Evolutionary conservation across 371 early-diverging fungal species (phyloP).

Genomic region (Circinella minor): DNA sequence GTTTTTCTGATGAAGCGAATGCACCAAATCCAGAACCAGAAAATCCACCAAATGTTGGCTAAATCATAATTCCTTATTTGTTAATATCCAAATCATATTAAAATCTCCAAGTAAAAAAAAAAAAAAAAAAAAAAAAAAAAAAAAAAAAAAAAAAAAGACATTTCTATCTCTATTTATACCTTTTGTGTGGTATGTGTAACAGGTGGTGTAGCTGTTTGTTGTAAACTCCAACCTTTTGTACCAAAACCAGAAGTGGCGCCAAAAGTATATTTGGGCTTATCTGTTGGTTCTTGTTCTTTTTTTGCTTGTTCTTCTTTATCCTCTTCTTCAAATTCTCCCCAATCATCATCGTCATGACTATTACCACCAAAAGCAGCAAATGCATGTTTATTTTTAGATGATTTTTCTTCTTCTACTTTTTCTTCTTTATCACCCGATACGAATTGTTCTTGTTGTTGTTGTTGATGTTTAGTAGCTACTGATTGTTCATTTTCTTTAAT

Average conservation of each 20-base stretch:
- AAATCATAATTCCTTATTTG: not conserved
- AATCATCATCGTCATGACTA: conserved; percentile 33
- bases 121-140: no score
- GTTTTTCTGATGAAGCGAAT: conserved; percentile 1
- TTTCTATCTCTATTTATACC: conserved; percentile 23
- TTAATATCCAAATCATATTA: not conserved
- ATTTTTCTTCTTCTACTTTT: not conserved
- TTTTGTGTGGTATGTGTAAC: conserved; percentile 35
- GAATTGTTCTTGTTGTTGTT: not conserved
- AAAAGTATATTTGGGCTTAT: conserved; percentile 50
- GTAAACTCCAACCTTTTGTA: conserved; percentile 39
- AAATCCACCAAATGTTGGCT: conserved; percentile 41
- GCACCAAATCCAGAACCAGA: conserved; percentile 11
- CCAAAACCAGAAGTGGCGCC: conserved; percentile 55
- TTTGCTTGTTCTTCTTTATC: conserved; percentile 20
- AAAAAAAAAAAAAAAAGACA: no score
- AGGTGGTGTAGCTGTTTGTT: conserved; percentile 15
- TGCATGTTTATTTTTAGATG: not conserved
- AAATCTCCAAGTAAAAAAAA: not conserved
- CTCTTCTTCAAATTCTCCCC: conserved; percentile 53
- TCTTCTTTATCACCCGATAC: not conserved
- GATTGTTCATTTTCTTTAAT: no score
- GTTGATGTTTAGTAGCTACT: not conserved
- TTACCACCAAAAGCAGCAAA: conserved; percentile 37
- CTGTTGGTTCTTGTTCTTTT: conserved; percentile 2